Conservation (phyloP, 2,329 filamentous ascomycete species). For the Colletotrichum sp. region DNA sequence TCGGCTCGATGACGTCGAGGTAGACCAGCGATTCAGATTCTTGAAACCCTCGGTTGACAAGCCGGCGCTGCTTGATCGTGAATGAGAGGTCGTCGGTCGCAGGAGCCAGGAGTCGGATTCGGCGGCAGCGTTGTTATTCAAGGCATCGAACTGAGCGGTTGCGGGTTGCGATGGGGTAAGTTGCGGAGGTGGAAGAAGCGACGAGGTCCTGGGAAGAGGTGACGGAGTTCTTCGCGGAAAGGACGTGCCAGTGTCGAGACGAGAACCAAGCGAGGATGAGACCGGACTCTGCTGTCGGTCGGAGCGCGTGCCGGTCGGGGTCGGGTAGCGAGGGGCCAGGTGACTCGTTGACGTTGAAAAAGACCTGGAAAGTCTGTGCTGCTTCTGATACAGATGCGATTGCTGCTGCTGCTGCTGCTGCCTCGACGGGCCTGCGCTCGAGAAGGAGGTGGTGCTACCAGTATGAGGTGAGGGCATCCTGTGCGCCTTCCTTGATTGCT, state of each 20-base stretch:
- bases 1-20: constrained; percentile 50
- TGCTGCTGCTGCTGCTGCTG: background rate
- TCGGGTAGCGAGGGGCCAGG: background rate
- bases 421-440: background rate
- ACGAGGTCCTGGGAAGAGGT: constrained; percentile 6
- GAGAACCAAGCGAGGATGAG: constrained; percentile 13
- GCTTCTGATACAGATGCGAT: background rate
- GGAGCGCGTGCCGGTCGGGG: background rate
- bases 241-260: constrained; percentile 2
- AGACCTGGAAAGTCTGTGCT: constrained; percentile 14
- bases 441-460: background rate
- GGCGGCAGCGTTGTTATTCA: background rate
- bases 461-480: constrained; percentile 10
- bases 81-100: constrained; percentile 16
- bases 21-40: constrained; percentile 54
- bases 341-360: constrained; percentile 3
- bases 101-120: background rate
- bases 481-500: background rate
- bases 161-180: background rate
- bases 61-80: constrained; percentile 39
- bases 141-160: background rate
- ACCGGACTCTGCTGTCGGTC: constrained; percentile 13
- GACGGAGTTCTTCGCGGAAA: background rate
- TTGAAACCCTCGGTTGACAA: constrained; percentile 42
- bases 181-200: background rate